Conservation (phyloP, 805 yeast genomes). For the Metschnikowia amazonensis region DNA sequence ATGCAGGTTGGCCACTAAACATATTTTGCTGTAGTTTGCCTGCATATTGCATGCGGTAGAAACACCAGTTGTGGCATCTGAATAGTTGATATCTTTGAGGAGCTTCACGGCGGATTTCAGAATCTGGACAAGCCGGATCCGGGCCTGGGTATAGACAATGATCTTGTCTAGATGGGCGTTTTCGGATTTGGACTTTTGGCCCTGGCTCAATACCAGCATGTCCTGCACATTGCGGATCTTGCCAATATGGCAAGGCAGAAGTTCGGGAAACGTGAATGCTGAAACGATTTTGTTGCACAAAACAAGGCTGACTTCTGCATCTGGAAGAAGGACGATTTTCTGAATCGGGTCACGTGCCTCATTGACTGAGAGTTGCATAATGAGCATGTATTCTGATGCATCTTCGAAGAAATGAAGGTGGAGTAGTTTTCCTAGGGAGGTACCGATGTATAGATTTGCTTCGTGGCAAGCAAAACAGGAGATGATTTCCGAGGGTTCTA, state of each 20-base stretch:
- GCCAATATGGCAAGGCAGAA: constrained; percentile 35
- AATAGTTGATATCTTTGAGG: constrained; percentile 31
- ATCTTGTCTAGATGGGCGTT: constrained; percentile 22
- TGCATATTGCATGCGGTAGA: constrained; percentile 27
- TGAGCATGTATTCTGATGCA: constrained; percentile 31
- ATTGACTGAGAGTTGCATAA: constrained; percentile 22
- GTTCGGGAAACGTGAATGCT: constrained; percentile 34
- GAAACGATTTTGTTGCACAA: constrained; percentile 25
- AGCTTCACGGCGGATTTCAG: constrained; percentile 26
- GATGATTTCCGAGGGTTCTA: constrained; percentile 12
- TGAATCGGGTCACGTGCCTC: constrained; percentile 13
- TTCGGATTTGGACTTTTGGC: constrained; percentile 8
- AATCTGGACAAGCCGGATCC: constrained; percentile 31
- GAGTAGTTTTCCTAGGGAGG: constrained; percentile 32
- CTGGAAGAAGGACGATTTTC: constrained; percentile 26
- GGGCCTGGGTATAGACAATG: constrained; percentile 28
- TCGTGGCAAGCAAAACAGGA: constrained; percentile 22
- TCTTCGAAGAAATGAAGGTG: constrained; percentile 41
- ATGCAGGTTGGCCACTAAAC: constrained; percentile 30
- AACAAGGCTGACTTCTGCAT: constrained; percentile 25
- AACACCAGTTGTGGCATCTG: constrained; percentile 25
- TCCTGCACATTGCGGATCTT: constrained; percentile 35
- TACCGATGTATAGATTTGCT: constrained; percentile 37
- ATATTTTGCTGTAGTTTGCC: constrained; percentile 28
- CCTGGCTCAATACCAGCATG: constrained; percentile 24